Conservation (phyloP, 164 flowering plant genomes). For the Chloranthus sessilifolius region DNA sequence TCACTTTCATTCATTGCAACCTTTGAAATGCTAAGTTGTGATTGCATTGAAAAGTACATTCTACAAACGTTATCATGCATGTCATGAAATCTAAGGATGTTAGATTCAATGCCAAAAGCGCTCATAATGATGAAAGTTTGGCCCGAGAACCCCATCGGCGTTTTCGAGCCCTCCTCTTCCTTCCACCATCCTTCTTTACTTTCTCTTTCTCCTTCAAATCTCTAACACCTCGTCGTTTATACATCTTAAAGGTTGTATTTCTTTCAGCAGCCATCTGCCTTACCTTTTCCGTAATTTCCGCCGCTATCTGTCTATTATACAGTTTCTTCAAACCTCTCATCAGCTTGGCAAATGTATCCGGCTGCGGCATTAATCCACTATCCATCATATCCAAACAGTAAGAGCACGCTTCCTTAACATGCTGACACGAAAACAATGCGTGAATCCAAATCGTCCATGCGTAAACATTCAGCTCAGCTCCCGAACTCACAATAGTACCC, state of each 20-base stretch:
- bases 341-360: constrained; percentile 90
- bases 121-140: no score
- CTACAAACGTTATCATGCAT: no score
- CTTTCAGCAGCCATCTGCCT: constrained; percentile 90
- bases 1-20: no score
- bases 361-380: constrained; percentile 81
- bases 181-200: constrained; percentile 42
- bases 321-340: constrained; percentile 76
- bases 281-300: constrained; percentile 84
- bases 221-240: constrained; percentile 79
- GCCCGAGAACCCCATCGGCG: constrained; percentile 17
- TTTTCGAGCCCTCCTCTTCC: constrained; percentile 23
- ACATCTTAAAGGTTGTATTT: constrained; percentile 77
- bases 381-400: constrained; percentile 94
- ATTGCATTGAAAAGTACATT: no score
- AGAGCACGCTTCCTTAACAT: constrained; percentile 86
- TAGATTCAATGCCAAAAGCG: no score
- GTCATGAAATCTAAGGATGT: no score
- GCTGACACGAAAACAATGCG: constrained; percentile 71
- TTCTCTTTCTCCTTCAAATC: constrained; percentile 66
- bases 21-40: no score
- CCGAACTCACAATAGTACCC: constrained; percentile 54
- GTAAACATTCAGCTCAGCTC: constrained; percentile 71
- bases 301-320: constrained; percentile 70
- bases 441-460: constrained; percentile 98